Evolutionary conservation across 768 basidiomycete genomes (phyloP), one percentile per base, ranked within the genome.

Genomic region (Leccinum boreale): DNA sequence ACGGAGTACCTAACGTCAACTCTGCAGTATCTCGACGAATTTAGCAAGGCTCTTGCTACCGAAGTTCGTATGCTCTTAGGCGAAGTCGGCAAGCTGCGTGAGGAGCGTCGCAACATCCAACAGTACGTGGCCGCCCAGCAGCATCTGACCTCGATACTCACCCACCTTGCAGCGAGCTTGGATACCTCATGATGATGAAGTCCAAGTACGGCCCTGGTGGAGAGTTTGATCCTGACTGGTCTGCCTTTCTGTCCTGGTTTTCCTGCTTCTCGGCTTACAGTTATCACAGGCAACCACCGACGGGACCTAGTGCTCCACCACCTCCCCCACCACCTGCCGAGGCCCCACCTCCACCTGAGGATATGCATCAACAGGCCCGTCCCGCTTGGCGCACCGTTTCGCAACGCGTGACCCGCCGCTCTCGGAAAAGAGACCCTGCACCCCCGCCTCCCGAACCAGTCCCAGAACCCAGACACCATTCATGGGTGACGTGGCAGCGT

Each of bases 161-260:
- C 19, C 7, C 24, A 24, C 46, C 36, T 61, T 29, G 11, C 61
- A 92, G 91, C 64, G 89, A 92, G 77, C 79, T 94, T 55, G 91
- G 88, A 26, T 82, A 79, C 56, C 75, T 94, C 24, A 71, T 93
- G 58, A 77, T 79, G 63, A 78, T 87, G 78, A 85, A 83, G 70
- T 79, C 88, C 42, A 89, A 89, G 67, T 90, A 91, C 62, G 86
- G 86, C 5, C 85, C 90, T n/a, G 90, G 90, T 56, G 92, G 92
- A 52, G 87, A 91, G 70, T 94, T 89, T 66, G 87, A 92, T 65
- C 81, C 86, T 8, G 85, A 89, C n/a, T 93, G 92, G 91, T 85
- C 36, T 61, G 73, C 52, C 23, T 17, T n/a, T 55, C 6, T 21
- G 21, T 51, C 35, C 19, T 31, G n/a, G 15, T 29, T 9, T 7